Percentiles rank a stretch among this genome's conserved stretches.
phyloP scores from a whole-genome alignment of 108 stramenopile genomes.

The Phaeodactylum tricornutum region DNA sequence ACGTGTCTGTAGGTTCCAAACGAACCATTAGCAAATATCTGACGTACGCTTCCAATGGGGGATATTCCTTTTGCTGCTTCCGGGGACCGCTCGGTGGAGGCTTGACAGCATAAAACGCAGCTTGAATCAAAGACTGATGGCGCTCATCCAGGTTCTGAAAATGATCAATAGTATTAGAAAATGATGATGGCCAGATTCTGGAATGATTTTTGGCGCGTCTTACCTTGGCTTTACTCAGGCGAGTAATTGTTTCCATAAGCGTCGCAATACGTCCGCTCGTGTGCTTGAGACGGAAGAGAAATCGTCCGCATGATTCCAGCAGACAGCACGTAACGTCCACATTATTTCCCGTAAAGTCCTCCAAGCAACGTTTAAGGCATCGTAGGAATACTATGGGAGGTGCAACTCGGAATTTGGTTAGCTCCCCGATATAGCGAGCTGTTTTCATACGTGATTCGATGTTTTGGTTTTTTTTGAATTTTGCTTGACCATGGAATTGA shows the following conservation, averaged over 20 bases:
- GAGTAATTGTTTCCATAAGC: constrained; percentile 82
- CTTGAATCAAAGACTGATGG: constrained; percentile 63
- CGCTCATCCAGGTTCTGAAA: constrained; percentile 73
- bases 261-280: constrained; percentile 51
- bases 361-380: constrained; percentile 69
- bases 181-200: too few relatives aligned
- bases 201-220: constrained; percentile 3
- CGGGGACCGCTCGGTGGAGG: constrained; percentile 48
- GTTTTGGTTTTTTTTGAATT: constrained; percentile 75
- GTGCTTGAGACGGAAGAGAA: constrained; percentile 68
- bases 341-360: constrained; percentile 81
- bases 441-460: constrained; percentile 75
- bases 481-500: constrained; percentile 80
- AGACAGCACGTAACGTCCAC: constrained; percentile 84
- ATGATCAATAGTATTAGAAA: too few relatives aligned
- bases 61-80: constrained; percentile 52
- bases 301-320: constrained; percentile 87
- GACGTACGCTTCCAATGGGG: constrained; percentile 80
- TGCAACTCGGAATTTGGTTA: constrained; percentile 90
- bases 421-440: constrained; percentile 83
- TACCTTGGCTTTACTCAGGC: constrained; percentile 79
- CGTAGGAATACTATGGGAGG: constrained; percentile 86
- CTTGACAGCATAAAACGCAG: constrained; percentile 73
- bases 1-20: constrained; percentile 47
- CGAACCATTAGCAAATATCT: constrained; percentile 59